These are phyloP conservation scores for Metarhizium guizhouense DNA, from an alignment of 2,329 filamentous ascomycete species.

Conservation along the genomic window DNA sequence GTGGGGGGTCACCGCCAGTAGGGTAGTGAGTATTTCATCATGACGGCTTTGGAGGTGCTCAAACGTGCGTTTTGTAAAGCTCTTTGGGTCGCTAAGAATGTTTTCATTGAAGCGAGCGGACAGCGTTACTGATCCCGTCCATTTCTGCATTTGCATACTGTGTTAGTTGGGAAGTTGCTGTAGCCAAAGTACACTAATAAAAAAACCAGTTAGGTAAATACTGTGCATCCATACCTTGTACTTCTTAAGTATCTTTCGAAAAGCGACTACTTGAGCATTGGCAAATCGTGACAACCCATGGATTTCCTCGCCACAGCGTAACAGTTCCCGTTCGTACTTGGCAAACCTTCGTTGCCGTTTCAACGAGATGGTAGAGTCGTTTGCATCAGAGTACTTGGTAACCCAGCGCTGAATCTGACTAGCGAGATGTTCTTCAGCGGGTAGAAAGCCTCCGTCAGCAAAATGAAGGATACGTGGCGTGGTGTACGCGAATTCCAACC, in stretches of 20 bases:
- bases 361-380: constrained; percentile 24
- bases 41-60: constrained; percentile 39
- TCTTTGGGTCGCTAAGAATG: constrained; percentile 56
- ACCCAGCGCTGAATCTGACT: constrained; percentile 38
- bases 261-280: constrained; percentile 64
- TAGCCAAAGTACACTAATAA: background rate
- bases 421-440: constrained; percentile 35
- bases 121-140: constrained; percentile 64
- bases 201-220: background rate
- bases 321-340: constrained; percentile 43
- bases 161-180: background rate
- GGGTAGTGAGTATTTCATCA: constrained; percentile 36
- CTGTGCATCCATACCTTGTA: constrained; percentile 48
- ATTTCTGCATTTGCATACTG: constrained; percentile 45
- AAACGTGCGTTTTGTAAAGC: constrained; percentile 63
- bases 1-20: constrained; percentile 36
- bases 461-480: too few relatives aligned
- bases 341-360: constrained; percentile 43
- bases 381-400: constrained; percentile 30
- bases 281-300: constrained; percentile 63
- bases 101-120: constrained; percentile 57
- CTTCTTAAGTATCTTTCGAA: constrained; percentile 78
- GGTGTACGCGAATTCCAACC: background rate
- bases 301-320: constrained; percentile 61
- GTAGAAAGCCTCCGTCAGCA: background rate